These are phyloP conservation scores for Cerioporus squamosus DNA, from an alignment of 1,284 basidiomycete genomes.

Conservation along the genomic window DNA sequence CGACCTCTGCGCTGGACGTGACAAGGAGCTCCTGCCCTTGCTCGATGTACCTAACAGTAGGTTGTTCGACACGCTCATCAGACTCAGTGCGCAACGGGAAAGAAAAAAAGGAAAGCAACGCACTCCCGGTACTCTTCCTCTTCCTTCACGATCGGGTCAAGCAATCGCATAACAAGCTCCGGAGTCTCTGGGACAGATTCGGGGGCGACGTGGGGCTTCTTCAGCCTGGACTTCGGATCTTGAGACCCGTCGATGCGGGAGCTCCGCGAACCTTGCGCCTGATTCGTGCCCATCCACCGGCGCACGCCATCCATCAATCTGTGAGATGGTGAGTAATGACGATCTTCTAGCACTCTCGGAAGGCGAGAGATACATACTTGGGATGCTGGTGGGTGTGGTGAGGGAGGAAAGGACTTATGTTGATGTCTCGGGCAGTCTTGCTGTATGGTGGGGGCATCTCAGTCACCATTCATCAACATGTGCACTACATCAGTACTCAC, in stretches of 20 bases:
- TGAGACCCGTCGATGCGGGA: slow-evolving; percentile 38
- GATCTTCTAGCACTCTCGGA: no score
- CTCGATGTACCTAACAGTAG: slow-evolving; percentile 64
- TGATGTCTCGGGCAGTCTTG: slow-evolving; percentile 68
- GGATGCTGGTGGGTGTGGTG: slow-evolving; percentile 50
- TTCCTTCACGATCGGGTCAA: slow-evolving; percentile 69
- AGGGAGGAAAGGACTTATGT: slow-evolving; percentile 75
- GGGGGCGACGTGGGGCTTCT: slow-evolving; percentile 30
- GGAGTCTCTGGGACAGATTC: slow-evolving; percentile 59
- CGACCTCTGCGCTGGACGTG: slow-evolving; percentile 41
- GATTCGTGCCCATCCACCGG: slow-evolving; percentile 67
- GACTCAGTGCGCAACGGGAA: not conserved
- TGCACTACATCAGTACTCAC: slow-evolving; percentile 38
- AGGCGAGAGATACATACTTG: slow-evolving; percentile 36
- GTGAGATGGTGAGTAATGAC: not conserved
- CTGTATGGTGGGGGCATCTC: slow-evolving; percentile 40
- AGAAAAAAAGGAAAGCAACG: slow-evolving; percentile 28
- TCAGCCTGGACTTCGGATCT: slow-evolving; percentile 37
- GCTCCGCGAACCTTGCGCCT: slow-evolving; percentile 45
- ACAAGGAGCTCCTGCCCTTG: slow-evolving; percentile 69
- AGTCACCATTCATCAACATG: not conserved
- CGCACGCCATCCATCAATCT: slow-evolving; percentile 78
- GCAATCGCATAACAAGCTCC: slow-evolving; percentile 59
- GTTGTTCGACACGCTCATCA: no score
- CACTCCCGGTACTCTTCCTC: slow-evolving; percentile 86